phyloP scores from a whole-genome alignment of 1,284 basidiomycete genomes.

The Grifola frondosa region DNA sequence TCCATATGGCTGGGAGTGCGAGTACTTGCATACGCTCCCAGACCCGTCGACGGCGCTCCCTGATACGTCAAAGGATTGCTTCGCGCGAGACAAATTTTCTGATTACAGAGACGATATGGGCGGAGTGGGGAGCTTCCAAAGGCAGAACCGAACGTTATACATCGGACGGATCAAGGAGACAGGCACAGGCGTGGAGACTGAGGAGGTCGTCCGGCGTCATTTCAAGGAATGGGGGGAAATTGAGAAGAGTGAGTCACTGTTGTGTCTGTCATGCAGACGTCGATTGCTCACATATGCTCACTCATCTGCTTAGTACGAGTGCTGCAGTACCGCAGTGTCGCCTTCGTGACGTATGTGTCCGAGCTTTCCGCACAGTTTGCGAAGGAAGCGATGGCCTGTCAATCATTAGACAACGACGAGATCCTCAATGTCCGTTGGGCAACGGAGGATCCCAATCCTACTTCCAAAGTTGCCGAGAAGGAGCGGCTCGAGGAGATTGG shows the following conservation, averaged over 20 bases:
- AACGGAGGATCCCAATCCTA: conserved; percentile 94
- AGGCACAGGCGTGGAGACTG: conserved; percentile 83
- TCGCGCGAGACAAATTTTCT: conserved; percentile 95
- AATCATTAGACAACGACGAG: conserved; percentile 96
- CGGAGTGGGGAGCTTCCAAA: conserved; percentile 93
- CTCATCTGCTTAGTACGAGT: conserved; percentile 66
- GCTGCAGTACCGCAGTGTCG: conserved; percentile 91
- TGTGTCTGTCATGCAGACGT: conserved; percentile 3
- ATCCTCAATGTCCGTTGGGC: conserved; percentile 98
- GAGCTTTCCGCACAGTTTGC: conserved; percentile 94
- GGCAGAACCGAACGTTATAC: conserved; percentile 94
- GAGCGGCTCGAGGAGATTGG: conserved; percentile 79
- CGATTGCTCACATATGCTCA: not conserved
- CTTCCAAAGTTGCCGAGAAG: conserved; percentile 83
- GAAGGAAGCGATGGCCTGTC: conserved; percentile 98
- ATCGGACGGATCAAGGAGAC: conserved; percentile 93
- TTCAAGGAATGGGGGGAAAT: conserved; percentile 99
- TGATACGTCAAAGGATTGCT: conserved; percentile 94
- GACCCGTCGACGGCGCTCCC: conserved; percentile 70
- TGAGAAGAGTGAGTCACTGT: conserved; percentile 72
- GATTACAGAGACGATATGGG: conserved; percentile 99
- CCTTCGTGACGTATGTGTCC: conserved; percentile 92
- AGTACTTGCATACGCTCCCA: conserved; percentile 88
- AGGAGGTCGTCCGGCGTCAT: conserved; percentile 87
- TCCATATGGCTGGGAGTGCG: conserved; percentile 97